Evolutionary conservation across 108 stramenopile genomes (phyloP).

Genomic region (Pseudonitzschia pungens): DNA sequence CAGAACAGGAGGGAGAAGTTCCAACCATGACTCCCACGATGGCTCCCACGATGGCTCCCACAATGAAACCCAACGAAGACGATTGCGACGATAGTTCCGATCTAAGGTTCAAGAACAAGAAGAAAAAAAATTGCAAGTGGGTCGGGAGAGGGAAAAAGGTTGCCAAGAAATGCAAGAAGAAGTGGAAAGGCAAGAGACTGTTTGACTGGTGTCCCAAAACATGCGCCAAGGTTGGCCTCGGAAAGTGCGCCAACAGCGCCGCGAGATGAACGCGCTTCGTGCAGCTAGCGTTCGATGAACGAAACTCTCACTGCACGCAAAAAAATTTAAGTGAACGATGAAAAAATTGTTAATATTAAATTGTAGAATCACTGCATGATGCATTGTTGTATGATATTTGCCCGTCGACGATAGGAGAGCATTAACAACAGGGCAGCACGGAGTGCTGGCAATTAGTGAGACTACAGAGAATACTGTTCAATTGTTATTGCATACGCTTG

Average conservation of each 20-base stretch:
- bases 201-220: conserved; percentile 7
- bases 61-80: neutral
- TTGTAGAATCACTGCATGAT: too few species aligned
- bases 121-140: neutral
- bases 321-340: too few species aligned
- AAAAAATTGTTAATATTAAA: too few species aligned
- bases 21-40: neutral
- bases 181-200: neutral
- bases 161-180: neutral
- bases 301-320: too few species aligned
- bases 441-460: too few species aligned
- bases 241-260: neutral
- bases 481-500: too few species aligned
- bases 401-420: too few species aligned
- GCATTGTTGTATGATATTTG: too few species aligned
- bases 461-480: too few species aligned
- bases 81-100: neutral
- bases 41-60: neutral
- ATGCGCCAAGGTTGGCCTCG: conserved; percentile 1
- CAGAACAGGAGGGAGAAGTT: neutral
- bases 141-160: neutral
- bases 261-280: too few species aligned
- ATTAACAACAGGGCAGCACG: too few species aligned
- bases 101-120: neutral
- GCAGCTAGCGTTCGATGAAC: too few species aligned